These are phyloP conservation scores for Trichophyton mentagrophytes DNA, from an alignment of 2,329 filamentous ascomycete genomes.

Conservation along the genomic window DNA sequence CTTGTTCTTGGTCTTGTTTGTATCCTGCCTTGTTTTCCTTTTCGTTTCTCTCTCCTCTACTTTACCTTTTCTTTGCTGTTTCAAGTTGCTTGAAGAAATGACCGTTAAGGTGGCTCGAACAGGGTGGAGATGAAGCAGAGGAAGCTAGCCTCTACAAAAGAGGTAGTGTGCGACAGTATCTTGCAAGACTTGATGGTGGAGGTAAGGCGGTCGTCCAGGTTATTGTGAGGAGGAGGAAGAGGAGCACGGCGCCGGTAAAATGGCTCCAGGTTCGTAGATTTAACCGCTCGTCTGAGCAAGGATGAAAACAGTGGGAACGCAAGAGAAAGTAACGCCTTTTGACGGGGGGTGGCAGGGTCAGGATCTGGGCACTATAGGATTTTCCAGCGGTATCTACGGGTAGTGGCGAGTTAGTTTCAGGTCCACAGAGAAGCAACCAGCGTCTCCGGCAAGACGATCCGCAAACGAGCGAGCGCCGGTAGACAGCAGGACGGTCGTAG, in stretches of 20 bases:
- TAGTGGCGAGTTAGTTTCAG: conserved; percentile 4
- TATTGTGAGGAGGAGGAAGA: conserved; percentile 8
- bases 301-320: background rate
- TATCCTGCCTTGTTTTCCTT: background rate
- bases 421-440: background rate
- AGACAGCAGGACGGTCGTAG: background rate
- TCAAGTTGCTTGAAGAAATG: background rate
- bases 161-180: conserved; percentile 10
- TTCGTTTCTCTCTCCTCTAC: background rate
- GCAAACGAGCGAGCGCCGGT: background rate
- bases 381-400: conserved; percentile 1
- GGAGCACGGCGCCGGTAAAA: conserved; percentile 6
- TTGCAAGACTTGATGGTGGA: conserved; percentile 10
- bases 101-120: conserved; percentile 14
- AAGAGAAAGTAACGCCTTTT: background rate
- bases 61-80: background rate
- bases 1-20: background rate
- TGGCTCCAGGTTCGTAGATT: conserved; percentile 14
- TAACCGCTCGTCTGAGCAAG: conserved; percentile 8
- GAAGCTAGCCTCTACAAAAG: conserved; percentile 14
- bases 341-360: background rate
- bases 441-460: background rate
- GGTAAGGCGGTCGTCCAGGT: conserved; percentile 11
- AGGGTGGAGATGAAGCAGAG: conserved; percentile 15
- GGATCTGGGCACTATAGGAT: background rate